These are phyloP conservation scores for Pilatotrama ljubarskyi DNA, from an alignment of 768 basidiomycete species.

Conservation along the genomic window DNA sequence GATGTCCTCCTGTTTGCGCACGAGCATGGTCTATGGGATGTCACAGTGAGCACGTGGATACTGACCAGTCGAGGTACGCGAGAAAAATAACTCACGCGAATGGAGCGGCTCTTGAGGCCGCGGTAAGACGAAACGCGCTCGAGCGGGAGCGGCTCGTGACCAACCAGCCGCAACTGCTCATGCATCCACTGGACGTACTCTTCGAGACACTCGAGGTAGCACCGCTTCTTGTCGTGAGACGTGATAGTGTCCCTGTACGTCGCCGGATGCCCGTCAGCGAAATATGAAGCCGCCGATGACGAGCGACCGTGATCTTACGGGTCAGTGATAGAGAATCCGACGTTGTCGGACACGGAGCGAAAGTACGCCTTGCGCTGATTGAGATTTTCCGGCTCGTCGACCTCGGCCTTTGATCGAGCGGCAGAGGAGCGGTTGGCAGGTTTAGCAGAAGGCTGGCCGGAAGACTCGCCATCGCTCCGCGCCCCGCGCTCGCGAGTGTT, in stretches of 20 bases:
- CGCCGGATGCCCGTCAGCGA: neutral
- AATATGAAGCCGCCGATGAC: neutral
- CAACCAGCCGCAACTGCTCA: slow-evolving; percentile 54
- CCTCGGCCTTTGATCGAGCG: neutral
- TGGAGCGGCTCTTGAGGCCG: slow-evolving; percentile 65
- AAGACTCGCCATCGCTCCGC: neutral
- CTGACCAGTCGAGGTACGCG: neutral
- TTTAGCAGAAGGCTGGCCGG: neutral
- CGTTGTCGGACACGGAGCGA: slow-evolving; percentile 54
- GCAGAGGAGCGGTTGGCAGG: neutral
- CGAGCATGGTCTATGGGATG: slow-evolving; percentile 57
- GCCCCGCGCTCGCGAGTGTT: slow-evolving; percentile 23
- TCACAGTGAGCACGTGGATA: neutral
- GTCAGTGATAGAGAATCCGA: slow-evolving; percentile 61
- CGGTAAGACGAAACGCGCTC: slow-evolving; percentile 40
- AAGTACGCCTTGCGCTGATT: slow-evolving; percentile 58
- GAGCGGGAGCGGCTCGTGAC: slow-evolving; percentile 42
- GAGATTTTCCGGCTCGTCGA: slow-evolving; percentile 35
- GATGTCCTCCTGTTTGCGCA: slow-evolving; percentile 65
- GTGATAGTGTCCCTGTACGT: slow-evolving; percentile 65
- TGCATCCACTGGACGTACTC: slow-evolving; percentile 69
- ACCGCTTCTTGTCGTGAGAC: slow-evolving; percentile 75
- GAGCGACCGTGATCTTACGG: slow-evolving; percentile 44
- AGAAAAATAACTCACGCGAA: slow-evolving; percentile 46
- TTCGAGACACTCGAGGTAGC: slow-evolving; percentile 73